Evolutionary conservation across 768 basidiomycete species (phyloP).

Genomic region (Suillus subaureus): DNA sequence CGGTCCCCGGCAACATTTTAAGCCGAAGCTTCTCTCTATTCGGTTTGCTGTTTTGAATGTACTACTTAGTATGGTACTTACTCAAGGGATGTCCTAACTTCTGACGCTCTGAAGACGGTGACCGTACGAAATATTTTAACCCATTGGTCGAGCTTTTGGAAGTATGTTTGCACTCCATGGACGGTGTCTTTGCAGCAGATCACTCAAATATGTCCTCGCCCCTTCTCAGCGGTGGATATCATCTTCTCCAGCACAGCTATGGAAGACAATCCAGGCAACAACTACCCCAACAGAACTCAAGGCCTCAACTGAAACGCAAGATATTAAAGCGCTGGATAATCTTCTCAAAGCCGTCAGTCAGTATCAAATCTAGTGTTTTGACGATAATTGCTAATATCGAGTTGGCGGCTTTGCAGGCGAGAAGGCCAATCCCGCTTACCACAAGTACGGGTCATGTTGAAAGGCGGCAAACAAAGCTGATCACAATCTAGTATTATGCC

Average conservation of each 20-base stretch:
- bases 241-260: not conserved
- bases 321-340: slow-evolving; percentile 58
- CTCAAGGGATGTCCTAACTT: slow-evolving; percentile 38
- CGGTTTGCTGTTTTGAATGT: not conserved
- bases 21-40: not conserved
- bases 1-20: not conserved
- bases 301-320: slow-evolving; percentile 53
- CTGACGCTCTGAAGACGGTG: not conserved
- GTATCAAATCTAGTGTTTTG: slow-evolving; percentile 26
- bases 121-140: not conserved
- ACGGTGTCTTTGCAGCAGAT: not conserved
- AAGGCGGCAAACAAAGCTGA: slow-evolving; percentile 8
- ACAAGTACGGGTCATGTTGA: slow-evolving; percentile 41
- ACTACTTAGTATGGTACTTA: slow-evolving; percentile 29
- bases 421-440: slow-evolving; percentile 54
- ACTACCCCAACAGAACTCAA: slow-evolving; percentile 17
- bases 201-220: not conserved
- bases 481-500: slow-evolving; percentile 51
- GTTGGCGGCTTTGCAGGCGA: slow-evolving; percentile 37
- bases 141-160: not conserved
- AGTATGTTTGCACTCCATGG: slow-evolving; percentile 2
- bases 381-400: not conserved
- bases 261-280: not conserved
- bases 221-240: slow-evolving; percentile 6
- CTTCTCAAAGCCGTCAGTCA: slow-evolving; percentile 59